Percentiles rank a stretch among this genome's conserved stretches.
phyloP scores from a whole-genome alignment of 208 protist species.

The Borovskyia barvae region DNA sequence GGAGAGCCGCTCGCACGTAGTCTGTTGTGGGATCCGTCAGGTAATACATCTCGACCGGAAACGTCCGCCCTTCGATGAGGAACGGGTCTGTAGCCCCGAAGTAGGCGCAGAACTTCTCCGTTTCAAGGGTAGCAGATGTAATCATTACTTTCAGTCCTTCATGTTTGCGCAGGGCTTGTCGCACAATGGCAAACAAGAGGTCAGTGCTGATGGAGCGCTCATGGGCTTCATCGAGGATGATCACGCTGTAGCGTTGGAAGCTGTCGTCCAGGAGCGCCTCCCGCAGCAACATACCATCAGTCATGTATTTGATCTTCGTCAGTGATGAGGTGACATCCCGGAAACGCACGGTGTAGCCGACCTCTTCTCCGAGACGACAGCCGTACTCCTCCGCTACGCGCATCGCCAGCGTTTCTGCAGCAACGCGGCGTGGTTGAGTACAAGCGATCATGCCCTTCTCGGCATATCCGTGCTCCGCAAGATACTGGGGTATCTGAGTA shows the following conservation, averaged over 20 bases:
- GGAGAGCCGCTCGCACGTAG: slow-evolving; percentile 96
- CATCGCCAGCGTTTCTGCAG: slow-evolving; percentile 98
- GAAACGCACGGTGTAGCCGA: slow-evolving; percentile 99
- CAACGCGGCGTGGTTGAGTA: slow-evolving; percentile 99
- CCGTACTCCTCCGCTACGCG: slow-evolving; percentile 98
- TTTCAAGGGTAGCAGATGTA: slow-evolving; percentile 98
- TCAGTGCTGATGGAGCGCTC: slow-evolving; percentile 99
- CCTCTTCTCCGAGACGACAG: slow-evolving; percentile 96
- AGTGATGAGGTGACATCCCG: slow-evolving; percentile 95
- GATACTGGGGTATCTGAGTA: slow-evolving; percentile 95
- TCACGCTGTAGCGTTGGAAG: slow-evolving; percentile 95
- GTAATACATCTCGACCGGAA: slow-evolving; percentile 97
- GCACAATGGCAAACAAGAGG: slow-evolving; percentile 98
- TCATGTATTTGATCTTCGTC: slow-evolving; percentile 99
- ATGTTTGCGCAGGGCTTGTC: slow-evolving; percentile 89
- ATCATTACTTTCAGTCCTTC: slow-evolving; percentile 97
- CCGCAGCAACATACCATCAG: slow-evolving; percentile 98
- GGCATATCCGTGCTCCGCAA: slow-evolving; percentile 90
- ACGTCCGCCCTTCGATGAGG: slow-evolving; percentile 97
- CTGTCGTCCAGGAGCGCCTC: slow-evolving; percentile 96
- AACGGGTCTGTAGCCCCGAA: slow-evolving; percentile 97
- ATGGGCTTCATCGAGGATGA: slow-evolving; percentile 99
- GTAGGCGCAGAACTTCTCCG: slow-evolving; percentile 98
- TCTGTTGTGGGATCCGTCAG: slow-evolving; percentile 91
- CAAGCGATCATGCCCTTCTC: slow-evolving; percentile 84